Conservation (phyloP, 2,329 filamentous ascomycete species). For the Aspergillus carbonarius region DNA sequence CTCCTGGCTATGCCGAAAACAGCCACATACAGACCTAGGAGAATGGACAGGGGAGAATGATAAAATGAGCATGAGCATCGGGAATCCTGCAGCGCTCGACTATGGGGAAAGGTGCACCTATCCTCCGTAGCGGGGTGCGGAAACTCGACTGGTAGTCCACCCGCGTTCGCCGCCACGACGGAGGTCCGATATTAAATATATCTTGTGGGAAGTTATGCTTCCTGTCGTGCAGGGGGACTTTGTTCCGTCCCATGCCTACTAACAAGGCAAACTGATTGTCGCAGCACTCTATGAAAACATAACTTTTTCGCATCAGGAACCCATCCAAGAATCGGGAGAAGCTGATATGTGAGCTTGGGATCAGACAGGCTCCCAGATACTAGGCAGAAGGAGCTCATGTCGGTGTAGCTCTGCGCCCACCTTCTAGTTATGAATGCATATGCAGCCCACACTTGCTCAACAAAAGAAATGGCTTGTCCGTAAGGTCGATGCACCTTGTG, state of each 20-base stretch:
- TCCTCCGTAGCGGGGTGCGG: background rate
- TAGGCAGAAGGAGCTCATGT: slow-evolving; percentile 12
- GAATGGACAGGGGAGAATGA: slow-evolving; percentile 11
- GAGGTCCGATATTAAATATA: slow-evolving; percentile 5
- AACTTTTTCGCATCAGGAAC: background rate
- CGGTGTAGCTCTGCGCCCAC: slow-evolving; percentile 16
- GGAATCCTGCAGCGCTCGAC: slow-evolving; percentile 4
- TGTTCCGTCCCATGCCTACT: background rate
- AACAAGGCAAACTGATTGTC: background rate
- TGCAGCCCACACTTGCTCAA: slow-evolving; percentile 17
- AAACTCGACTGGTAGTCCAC: background rate
- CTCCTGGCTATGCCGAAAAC: slow-evolving; percentile 34
- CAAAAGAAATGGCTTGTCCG: slow-evolving; percentile 15
- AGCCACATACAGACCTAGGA: slow-evolving; percentile 16
- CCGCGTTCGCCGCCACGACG: slow-evolving; percentile 4
- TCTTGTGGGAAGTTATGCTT: background rate
- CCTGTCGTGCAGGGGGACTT: background rate
- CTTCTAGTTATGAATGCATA: slow-evolving; percentile 14
- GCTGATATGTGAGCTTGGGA: slow-evolving; percentile 10
- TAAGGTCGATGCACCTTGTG: slow-evolving; percentile 12
- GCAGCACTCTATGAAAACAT: background rate
- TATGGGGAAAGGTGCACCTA: slow-evolving; percentile 5
- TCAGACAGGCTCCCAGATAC: slow-evolving; percentile 20
- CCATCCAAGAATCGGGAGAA: background rate
- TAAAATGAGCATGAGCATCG: slow-evolving; percentile 9